These are phyloP conservation scores for Aspergillus chevalieri DNA, from an alignment of 2,329 filamentous ascomycete species.

Conservation along the genomic window DNA sequence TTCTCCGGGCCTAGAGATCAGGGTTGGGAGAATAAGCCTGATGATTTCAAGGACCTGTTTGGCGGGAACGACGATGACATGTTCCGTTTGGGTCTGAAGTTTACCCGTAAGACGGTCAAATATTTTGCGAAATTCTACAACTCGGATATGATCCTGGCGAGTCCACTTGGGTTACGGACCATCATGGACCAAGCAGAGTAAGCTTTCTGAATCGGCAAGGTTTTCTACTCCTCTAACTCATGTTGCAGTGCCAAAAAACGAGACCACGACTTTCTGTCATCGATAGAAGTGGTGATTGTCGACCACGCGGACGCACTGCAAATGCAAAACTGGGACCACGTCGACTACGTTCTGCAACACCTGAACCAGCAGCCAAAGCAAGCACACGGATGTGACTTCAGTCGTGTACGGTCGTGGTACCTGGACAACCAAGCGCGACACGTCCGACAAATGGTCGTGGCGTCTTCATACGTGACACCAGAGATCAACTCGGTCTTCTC, in stretches of 20 bases:
- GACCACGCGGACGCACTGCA: slow-evolving; percentile 90
- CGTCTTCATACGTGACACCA: slow-evolving; percentile 79
- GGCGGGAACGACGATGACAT: slow-evolving; percentile 95
- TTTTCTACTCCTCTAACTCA: slow-evolving; percentile 11
- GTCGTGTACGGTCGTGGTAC: slow-evolving; percentile 83
- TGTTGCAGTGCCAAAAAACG: slow-evolving; percentile 52
- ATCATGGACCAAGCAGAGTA: slow-evolving; percentile 75
- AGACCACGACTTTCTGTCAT: slow-evolving; percentile 88
- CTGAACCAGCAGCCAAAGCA: slow-evolving; percentile 87
- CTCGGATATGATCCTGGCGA: slow-evolving; percentile 89
- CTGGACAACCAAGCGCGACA: slow-evolving; percentile 76
- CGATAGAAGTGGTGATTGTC: slow-evolving; percentile 81
- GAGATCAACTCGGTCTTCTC: slow-evolving; percentile 78
- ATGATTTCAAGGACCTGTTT: slow-evolving; percentile 84
- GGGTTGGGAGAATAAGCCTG: slow-evolving; percentile 68
- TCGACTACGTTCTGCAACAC: slow-evolving; percentile 85
- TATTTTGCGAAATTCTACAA: slow-evolving; percentile 94
- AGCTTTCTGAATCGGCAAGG: slow-evolving; percentile 15
- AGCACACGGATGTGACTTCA: slow-evolving; percentile 88
- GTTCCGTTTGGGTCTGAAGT: slow-evolving; percentile 93
- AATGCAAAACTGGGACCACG: slow-evolving; percentile 98
- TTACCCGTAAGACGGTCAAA: slow-evolving; percentile 92
- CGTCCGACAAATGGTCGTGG: slow-evolving; percentile 77
- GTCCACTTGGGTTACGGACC: slow-evolving; percentile 81
- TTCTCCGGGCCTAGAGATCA: slow-evolving; percentile 66